Percentiles rank a stretch among this genome's conserved stretches.
Evolutionary conservation across 129 eudicot genomes (phyloP).

Genomic region (sunflower (Helianthus annuus)): HanXRQr2.0-SUNRISE NC_035433.2:109457961-109458460

Average conservation of each 20-base stretch:
- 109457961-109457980: not conserved
- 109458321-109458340: not conserved
- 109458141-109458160: not conserved
- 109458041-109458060: not conserved
- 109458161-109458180: not conserved
- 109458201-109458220: too few species aligned
- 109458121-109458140: not conserved
- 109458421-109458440: slow-evolving; percentile 39
- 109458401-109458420: slow-evolving; percentile 57
- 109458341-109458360: slow-evolving; percentile 29
- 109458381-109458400: slow-evolving; percentile 70
- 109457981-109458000: not conserved
- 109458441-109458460: slow-evolving; percentile 56
- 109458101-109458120: not conserved
- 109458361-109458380: slow-evolving; percentile 53
- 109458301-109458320: too few species aligned
- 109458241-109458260: not conserved
- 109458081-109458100: not conserved
- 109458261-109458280: not conserved
- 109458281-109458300: not conserved
- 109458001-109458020: not conserved
- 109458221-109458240: not conserved
- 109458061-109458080: not conserved
- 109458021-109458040: not conserved
- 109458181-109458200: too few species aligned